A percentile compares a stretch with the other conserved stretches of the same genome.
These are phyloP conservation scores for Hypoxylon intermedium DNA, from an alignment of 495 filamentous ascomycete species.

Conservation along the genomic window DNA sequence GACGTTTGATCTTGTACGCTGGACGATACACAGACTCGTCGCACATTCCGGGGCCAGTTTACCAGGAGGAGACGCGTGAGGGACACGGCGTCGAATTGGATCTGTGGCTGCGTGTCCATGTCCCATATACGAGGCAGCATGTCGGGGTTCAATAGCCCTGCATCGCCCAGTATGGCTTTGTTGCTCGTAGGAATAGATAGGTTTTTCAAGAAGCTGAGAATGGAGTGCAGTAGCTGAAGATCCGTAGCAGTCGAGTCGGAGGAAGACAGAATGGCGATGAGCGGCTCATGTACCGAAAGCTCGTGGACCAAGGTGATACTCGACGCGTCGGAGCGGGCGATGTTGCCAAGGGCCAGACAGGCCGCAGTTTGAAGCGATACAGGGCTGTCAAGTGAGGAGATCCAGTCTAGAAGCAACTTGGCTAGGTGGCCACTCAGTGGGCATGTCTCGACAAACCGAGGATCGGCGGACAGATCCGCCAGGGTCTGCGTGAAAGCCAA, in stretches of 20 bases:
- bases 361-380: slow-evolving; percentile 68
- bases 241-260: slow-evolving; percentile 34
- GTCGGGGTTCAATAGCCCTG: slow-evolving; percentile 54
- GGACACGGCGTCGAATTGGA: slow-evolving; percentile 72
- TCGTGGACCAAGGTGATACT: slow-evolving; percentile 64
- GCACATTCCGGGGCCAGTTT: slow-evolving; percentile 65
- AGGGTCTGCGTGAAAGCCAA: slow-evolving; percentile 63
- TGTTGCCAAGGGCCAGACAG: slow-evolving; percentile 77
- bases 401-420: slow-evolving; percentile 55
- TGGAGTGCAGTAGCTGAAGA: slow-evolving; percentile 67
- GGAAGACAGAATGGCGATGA: slow-evolving; percentile 60
- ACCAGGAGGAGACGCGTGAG: slow-evolving; percentile 71
- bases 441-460: slow-evolving; percentile 56
- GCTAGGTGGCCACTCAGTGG: slow-evolving; percentile 52
- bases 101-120: slow-evolving; percentile 67
- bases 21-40: slow-evolving; percentile 51
- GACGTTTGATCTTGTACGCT: slow-evolving; percentile 56
- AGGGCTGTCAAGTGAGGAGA: slow-evolving; percentile 50
- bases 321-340: slow-evolving; percentile 73
- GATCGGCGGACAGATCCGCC: slow-evolving; percentile 68
- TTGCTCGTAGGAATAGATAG: slow-evolving; percentile 72
- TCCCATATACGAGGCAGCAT: slow-evolving; percentile 68
- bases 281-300: slow-evolving; percentile 59
- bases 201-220: slow-evolving; percentile 80
- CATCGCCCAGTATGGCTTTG: slow-evolving; percentile 62